phyloP scores from a whole-genome alignment of 306 rosid species.

The Rosa rugosa region DNA sequence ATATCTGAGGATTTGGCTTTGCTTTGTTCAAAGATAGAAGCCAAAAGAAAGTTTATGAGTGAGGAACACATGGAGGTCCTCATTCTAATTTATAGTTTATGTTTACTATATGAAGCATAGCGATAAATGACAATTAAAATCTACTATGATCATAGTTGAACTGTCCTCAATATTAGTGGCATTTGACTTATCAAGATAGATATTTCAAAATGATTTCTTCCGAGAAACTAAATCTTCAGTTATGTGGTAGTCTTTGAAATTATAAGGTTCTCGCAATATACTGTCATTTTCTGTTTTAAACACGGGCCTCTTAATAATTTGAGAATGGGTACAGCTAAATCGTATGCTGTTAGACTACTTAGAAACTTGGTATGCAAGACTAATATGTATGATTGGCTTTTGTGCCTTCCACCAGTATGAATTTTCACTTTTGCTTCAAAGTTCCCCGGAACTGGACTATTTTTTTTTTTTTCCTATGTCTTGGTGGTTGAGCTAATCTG shows the following conservation, averaged over 20 bases:
- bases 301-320: too few relatives aligned
- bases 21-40: slow-evolving; percentile 49
- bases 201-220: background rate
- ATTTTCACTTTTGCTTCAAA: background rate
- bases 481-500: background rate
- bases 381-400: background rate
- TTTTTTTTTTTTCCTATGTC: too few relatives aligned
- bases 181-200: background rate
- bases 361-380: background rate
- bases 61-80: slow-evolving; percentile 39
- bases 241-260: background rate
- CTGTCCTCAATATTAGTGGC: background rate
- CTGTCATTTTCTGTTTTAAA: too few relatives aligned
- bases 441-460: background rate
- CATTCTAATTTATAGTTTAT: background rate
- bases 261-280: too few relatives aligned
- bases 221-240: background rate
- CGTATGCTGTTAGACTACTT: background rate
- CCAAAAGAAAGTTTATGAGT: slow-evolving; percentile 28
- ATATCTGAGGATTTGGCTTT: slow-evolving; percentile 72
- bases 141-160: background rate
- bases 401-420: background rate
- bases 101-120: background rate
- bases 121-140: background rate
- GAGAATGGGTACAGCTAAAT: background rate